Percentiles rank a stretch among this genome's conserved stretches.
phyloP scores from a whole-genome alignment of 306 rosid species.

The Dryas alaskensis region DNA sequence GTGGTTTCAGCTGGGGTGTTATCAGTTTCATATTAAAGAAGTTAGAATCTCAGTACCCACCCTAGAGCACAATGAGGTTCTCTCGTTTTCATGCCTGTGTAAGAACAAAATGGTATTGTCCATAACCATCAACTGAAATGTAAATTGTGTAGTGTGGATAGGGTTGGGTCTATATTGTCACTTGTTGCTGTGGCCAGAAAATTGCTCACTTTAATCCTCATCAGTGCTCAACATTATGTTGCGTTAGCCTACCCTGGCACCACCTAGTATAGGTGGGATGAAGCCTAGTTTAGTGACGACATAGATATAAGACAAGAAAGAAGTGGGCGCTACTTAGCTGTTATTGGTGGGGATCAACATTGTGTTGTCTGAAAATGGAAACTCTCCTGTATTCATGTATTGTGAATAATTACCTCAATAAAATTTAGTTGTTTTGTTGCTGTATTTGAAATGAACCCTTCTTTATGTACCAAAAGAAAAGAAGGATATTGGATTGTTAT shows the following conservation, averaged over 20 bases:
- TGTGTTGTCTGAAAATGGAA: not conserved
- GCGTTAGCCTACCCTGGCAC: not conserved
- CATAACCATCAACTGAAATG: slow-evolving; percentile 24
- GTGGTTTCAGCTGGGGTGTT: slow-evolving; percentile 74
- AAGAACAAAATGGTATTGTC: slow-evolving; percentile 42
- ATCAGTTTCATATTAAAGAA: slow-evolving; percentile 53
- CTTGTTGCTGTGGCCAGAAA: slow-evolving; percentile 35
- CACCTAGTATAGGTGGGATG: slow-evolving; percentile 23
- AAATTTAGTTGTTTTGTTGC: not conserved
- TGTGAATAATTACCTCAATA: not conserved
- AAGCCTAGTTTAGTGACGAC: slow-evolving; percentile 10
- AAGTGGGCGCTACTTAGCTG: slow-evolving; percentile 12
- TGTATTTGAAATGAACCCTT: not conserved
- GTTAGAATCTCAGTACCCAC: slow-evolving; percentile 49
- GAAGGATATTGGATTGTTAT: not conserved
- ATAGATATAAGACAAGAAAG: slow-evolving; percentile 9
- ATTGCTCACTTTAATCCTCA: slow-evolving; percentile 18
- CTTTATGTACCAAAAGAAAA: no score
- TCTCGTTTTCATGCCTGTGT: slow-evolving; percentile 19
- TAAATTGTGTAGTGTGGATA: slow-evolving; percentile 32
- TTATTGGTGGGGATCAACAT: slow-evolving; percentile 14
- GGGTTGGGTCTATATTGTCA: slow-evolving; percentile 30
- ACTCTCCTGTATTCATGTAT: not conserved
- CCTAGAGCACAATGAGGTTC: slow-evolving; percentile 33
- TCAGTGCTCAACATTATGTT: not conserved